Base-by-base conservation (phyloP, 2,329 filamentous ascomycete species). In the Pseudopyrenochaeta lycopersici region DNA sequence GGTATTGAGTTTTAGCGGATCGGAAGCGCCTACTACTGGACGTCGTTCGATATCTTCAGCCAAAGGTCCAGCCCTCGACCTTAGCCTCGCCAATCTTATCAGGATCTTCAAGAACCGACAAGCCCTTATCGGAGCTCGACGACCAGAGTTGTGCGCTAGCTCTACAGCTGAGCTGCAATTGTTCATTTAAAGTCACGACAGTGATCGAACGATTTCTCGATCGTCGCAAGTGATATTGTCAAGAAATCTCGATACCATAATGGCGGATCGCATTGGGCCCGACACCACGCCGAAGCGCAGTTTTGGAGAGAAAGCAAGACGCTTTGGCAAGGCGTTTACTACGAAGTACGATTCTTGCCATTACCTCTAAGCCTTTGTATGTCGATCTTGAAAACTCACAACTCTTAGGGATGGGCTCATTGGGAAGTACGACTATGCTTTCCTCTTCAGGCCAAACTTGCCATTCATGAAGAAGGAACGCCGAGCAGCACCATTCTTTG, bases 351-450 rank as follows among this genome's bases (percentile, higher is more conserved):
- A 39, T 39, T 21, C n/a, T 38, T n/a, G 12, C 20, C n/a, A 14
- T 7, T 12, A 7, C 20, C 21, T 39, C n/a, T 11, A 10, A 23
- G 18, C 3, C 20, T 39, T 18, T 12, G 11, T 7, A 39, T 4
- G n/a, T 39, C 35, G 35, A 20, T 30, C 40, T 38, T 31, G 18
- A n/a, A 43, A 29, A 32, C 58, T 68, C 45, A 68, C 52, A 49
- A 18, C 7, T 1, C 14, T 12, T 40, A 87, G 81, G 56, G 84
- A 92, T 1, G 93, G 93, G 11, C 82, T 97, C 21, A 76, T 97
- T 50, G 93, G 93, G 58, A 83, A 87, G 66, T 97, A 97, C 76
- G 90, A 97, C 82, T 97, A 97, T 83, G 90, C 75, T 31, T 95
- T 92, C 69, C 87, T 97, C 35, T 96, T 97, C 81, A 86, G 80